Evolutionary conservation across 2,329 filamentous ascomycete genomes (phyloP).

Genomic region (Colletotrichum liriopes): DNA sequence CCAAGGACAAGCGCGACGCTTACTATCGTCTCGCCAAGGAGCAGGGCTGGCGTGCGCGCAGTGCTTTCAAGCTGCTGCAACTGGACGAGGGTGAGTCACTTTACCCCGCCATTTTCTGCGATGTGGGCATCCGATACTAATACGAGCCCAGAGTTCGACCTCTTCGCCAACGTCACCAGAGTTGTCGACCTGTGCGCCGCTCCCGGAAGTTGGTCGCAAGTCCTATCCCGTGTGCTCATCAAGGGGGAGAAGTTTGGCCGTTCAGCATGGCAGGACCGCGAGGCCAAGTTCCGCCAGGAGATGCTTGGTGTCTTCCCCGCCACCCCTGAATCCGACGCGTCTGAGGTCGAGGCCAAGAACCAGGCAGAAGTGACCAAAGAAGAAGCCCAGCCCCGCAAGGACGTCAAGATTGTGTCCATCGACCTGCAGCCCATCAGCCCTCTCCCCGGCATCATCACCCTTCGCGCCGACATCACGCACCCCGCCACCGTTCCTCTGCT

Average conservation of each 20-base stretch:
- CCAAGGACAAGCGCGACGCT: conserved; percentile 97
- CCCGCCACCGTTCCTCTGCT: conserved; percentile 94
- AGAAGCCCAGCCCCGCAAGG: conserved; percentile 66
- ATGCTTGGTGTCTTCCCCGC: conserved; percentile 68
- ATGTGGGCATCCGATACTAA: not conserved
- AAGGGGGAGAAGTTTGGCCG: conserved; percentile 93
- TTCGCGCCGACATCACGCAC: conserved; percentile 97
- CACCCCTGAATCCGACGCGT: conserved; percentile 3
- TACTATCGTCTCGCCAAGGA: conserved; percentile 99
- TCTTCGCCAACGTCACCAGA: conserved; percentile 90
- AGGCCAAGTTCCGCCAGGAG: conserved; percentile 75
- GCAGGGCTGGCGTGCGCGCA: conserved; percentile 97
- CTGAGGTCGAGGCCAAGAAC: conserved; percentile 1
- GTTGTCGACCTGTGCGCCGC: conserved; percentile 98
- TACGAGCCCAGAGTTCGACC: conserved; percentile 81
- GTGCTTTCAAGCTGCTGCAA: conserved; percentile 97
- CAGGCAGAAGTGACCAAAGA: conserved; percentile 45
- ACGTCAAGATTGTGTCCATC: conserved; percentile 95
- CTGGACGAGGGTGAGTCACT: conserved; percentile 79
- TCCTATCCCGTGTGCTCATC: conserved; percentile 92
- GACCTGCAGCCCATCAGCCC: conserved; percentile 97
- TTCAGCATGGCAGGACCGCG: conserved; percentile 88
- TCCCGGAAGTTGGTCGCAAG: conserved; percentile 97
- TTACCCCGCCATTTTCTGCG: conserved; percentile 12
- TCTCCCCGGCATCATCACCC: conserved; percentile 90